A percentile compares a stretch with the other conserved stretches of the same genome.
Conservation (phyloP, 2,329 filamentous ascomycete genomes). For the Cyphellophora europaea region DNA sequence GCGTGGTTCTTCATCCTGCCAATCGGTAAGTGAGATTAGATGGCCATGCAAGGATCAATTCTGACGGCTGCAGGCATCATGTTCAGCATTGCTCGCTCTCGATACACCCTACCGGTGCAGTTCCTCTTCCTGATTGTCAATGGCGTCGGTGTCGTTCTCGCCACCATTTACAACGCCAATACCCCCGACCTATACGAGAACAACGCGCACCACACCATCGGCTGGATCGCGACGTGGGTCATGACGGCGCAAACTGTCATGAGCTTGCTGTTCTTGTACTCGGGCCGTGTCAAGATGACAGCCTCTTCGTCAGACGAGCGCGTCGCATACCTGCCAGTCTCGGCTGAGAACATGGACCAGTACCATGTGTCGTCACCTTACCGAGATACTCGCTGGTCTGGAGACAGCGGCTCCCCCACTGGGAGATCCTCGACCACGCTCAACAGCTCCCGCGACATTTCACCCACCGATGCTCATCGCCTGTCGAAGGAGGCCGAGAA, state of each 20-base stretch:
- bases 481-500: conserved; percentile 36
- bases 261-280: conserved; percentile 54
- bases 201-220: conserved; percentile 81
- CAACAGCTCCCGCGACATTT: conserved; percentile 51
- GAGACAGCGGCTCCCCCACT: conserved; percentile 67
- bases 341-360: conserved; percentile 45
- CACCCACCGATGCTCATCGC: conserved; percentile 42
- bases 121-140: conserved; percentile 58
- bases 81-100: conserved; percentile 72
- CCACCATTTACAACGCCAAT: conserved; percentile 64
- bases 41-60: neutral
- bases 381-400: conserved; percentile 49
- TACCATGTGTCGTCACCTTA: conserved; percentile 28
- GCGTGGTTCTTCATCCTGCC: conserved; percentile 68
- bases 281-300: conserved; percentile 34
- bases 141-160: conserved; percentile 53
- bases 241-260: conserved; percentile 61
- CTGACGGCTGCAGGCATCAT: conserved; percentile 56
- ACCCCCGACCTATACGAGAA: conserved; percentile 81
- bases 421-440: conserved; percentile 60
- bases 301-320: conserved; percentile 35
- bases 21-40: conserved; percentile 46
- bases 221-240: conserved; percentile 73
- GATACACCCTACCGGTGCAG: conserved; percentile 61
- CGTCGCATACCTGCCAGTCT: conserved; percentile 54